Evolutionary conservation across 2,329 filamentous ascomycete genomes (phyloP).

Genomic region (Lachnellula suecica): DNA sequence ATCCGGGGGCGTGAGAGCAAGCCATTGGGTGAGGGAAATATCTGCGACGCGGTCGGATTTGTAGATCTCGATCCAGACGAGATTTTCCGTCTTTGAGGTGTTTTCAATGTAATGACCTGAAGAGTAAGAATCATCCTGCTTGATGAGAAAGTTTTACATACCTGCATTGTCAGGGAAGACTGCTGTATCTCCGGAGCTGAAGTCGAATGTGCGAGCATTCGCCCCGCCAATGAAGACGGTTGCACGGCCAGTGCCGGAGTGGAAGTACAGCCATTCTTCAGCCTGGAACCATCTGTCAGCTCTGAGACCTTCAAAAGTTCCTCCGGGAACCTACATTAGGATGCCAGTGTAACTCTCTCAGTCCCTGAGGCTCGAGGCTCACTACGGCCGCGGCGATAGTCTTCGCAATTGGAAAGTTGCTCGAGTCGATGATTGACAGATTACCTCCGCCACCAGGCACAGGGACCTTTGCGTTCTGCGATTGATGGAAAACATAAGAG

Average conservation of each 20-base stretch:
- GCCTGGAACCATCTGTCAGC: slow-evolving; percentile 40
- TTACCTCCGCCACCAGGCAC: slow-evolving; percentile 62
- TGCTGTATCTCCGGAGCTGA: slow-evolving; percentile 64
- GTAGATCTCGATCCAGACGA: slow-evolving; percentile 70
- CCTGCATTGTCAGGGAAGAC: slow-evolving; percentile 64
- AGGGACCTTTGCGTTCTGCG: slow-evolving; percentile 37
- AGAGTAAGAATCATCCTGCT: background rate
- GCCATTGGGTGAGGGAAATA: slow-evolving; percentile 67
- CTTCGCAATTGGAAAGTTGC: slow-evolving; percentile 64
- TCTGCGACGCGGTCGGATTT: slow-evolving; percentile 66
- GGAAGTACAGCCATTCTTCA: slow-evolving; percentile 73
- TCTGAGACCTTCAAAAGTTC: background rate
- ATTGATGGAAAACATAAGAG: slow-evolving; percentile 61
- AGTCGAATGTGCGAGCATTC: slow-evolving; percentile 66
- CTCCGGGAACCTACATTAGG: slow-evolving; percentile 51
- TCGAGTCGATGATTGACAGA: slow-evolving; percentile 64
- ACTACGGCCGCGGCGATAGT: slow-evolving; percentile 67
- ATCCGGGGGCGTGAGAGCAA: slow-evolving; percentile 64
- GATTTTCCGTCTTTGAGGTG: slow-evolving; percentile 59
- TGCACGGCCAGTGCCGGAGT: slow-evolving; percentile 58
- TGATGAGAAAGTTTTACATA: slow-evolving; percentile 33
- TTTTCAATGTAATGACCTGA: slow-evolving; percentile 69
- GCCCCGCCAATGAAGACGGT: slow-evolving; percentile 64
- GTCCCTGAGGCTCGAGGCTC: slow-evolving; percentile 58
- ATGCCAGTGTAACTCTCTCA: slow-evolving; percentile 70